Conservation (phyloP, 345 rosid genomes). For the Pugionium dolabratum region DNA sequence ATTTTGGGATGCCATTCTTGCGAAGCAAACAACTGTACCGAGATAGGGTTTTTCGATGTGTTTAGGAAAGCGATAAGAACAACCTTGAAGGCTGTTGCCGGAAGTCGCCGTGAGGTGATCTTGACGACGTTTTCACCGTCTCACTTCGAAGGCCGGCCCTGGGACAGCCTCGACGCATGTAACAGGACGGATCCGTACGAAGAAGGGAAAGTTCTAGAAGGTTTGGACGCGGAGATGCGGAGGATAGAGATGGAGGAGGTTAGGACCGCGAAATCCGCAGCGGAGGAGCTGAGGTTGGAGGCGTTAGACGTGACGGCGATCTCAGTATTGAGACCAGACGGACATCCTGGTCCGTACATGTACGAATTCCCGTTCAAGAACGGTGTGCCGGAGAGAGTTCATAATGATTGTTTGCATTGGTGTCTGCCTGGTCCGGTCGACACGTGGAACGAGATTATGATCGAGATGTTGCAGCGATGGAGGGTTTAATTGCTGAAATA, state of each 20-base stretch:
- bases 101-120: slow-evolving; percentile 46
- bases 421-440: slow-evolving; percentile 94
- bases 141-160: slow-evolving; percentile 86
- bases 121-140: slow-evolving; percentile 84
- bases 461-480: slow-evolving; percentile 68
- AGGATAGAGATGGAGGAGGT: slow-evolving; percentile 65
- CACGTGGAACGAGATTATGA: slow-evolving; percentile 85
- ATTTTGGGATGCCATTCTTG: slow-evolving; percentile 88
- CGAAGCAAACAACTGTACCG: slow-evolving; percentile 65
- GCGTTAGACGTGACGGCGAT: slow-evolving; percentile 71
- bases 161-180: slow-evolving; percentile 94
- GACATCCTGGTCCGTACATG: slow-evolving; percentile 96
- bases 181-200: slow-evolving; percentile 68
- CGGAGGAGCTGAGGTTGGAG: slow-evolving; percentile 51
- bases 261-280: slow-evolving; percentile 46
- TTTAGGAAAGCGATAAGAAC: slow-evolving; percentile 75
- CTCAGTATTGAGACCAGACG: slow-evolving; percentile 75
- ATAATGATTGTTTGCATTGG: slow-evolving; percentile 97
- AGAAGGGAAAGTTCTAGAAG: slow-evolving; percentile 67
- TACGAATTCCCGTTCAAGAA: slow-evolving; percentile 70
- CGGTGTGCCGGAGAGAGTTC: slow-evolving; percentile 71
- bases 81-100: slow-evolving; percentile 49
- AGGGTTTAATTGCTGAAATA: slow-evolving; percentile 27
- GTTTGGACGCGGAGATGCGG: slow-evolving; percentile 76
- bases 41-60: slow-evolving; percentile 75